A percentile compares a stretch with the other conserved stretches of the same genome.
phyloP scores from a whole-genome alignment of 306 rosid species.

The Pyrus pyrifolia region DNA sequence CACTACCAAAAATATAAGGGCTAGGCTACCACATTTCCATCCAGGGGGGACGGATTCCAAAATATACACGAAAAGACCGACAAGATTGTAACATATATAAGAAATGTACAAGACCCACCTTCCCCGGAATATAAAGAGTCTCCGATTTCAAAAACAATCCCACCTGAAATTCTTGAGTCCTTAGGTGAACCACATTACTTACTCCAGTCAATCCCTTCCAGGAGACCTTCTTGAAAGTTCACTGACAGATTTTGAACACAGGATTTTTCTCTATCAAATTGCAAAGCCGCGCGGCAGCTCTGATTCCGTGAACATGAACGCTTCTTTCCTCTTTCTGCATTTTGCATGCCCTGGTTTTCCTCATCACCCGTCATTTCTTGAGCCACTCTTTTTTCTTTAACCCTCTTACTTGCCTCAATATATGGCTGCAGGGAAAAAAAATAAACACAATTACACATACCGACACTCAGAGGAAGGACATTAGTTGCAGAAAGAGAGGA shows the following conservation, averaged over 20 bases:
- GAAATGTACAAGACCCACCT: background rate
- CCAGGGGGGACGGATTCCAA: background rate
- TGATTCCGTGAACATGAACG: background rate
- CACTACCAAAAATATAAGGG: background rate
- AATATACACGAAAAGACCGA: background rate
- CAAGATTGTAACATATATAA: background rate
- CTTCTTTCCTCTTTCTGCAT: background rate
- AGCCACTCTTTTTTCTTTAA: conserved; percentile 5
- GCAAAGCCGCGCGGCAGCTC: background rate
- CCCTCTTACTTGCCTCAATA: conserved; percentile 26
- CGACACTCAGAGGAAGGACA: background rate
- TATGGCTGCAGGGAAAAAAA: conserved; percentile 15
- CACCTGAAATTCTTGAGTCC: background rate
- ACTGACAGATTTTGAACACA: background rate
- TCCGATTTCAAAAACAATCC: background rate
- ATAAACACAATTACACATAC: background rate
- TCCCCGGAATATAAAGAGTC: background rate
- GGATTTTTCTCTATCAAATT: background rate
- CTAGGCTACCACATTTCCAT: background rate
- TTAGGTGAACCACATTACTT: background rate
- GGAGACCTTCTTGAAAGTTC: background rate
- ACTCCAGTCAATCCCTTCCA: background rate
- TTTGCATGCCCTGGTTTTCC: background rate
- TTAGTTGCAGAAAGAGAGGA: background rate
- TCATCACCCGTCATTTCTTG: background rate